Conservation (phyloP, 768 basidiomycete genomes). For the Crassisporium funariophilum region DNA sequence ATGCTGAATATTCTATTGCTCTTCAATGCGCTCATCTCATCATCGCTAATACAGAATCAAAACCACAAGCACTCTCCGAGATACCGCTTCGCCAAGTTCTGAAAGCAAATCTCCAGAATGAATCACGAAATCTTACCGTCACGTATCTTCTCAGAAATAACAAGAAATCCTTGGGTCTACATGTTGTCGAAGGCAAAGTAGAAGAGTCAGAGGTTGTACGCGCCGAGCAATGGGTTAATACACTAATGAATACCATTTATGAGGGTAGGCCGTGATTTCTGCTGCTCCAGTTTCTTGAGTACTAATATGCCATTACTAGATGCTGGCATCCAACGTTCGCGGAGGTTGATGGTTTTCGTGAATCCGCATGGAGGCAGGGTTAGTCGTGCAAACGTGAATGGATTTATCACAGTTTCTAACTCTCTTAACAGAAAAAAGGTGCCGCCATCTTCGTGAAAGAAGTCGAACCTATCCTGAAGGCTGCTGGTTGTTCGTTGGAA, state of each 20-base stretch:
- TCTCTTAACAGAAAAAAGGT: slow-evolving; percentile 58
- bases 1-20: slow-evolving; percentile 1
- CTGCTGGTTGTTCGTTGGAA: slow-evolving; percentile 65
- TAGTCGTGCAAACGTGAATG: slow-evolving; percentile 26
- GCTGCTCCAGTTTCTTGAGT: background rate
- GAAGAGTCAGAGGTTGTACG: slow-evolving; percentile 30
- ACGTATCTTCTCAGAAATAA: slow-evolving; percentile 52
- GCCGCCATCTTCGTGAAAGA: slow-evolving; percentile 50
- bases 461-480: slow-evolving; percentile 72
- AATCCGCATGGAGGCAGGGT: slow-evolving; percentile 85
- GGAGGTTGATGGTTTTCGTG: slow-evolving; percentile 67
- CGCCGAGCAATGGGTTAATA: slow-evolving; percentile 53
- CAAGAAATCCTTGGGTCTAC: slow-evolving; percentile 39
- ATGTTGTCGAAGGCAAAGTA: slow-evolving; percentile 43
- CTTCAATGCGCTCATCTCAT: background rate
- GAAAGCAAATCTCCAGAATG: slow-evolving; percentile 42
- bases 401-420: background rate
- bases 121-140: slow-evolving; percentile 41
- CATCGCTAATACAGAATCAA: slow-evolving; percentile 1
- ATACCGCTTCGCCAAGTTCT: slow-evolving; percentile 53
- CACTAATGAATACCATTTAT: slow-evolving; percentile 61
- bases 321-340: slow-evolving; percentile 54
- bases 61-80: slow-evolving; percentile 31
- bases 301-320: slow-evolving; percentile 16
- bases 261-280: slow-evolving; percentile 44